Evolutionary conservation across 257 asterid species (phyloP), one percentile per base, ranked within the genome.

Genomic region (Solanum lignicaule): DNA sequence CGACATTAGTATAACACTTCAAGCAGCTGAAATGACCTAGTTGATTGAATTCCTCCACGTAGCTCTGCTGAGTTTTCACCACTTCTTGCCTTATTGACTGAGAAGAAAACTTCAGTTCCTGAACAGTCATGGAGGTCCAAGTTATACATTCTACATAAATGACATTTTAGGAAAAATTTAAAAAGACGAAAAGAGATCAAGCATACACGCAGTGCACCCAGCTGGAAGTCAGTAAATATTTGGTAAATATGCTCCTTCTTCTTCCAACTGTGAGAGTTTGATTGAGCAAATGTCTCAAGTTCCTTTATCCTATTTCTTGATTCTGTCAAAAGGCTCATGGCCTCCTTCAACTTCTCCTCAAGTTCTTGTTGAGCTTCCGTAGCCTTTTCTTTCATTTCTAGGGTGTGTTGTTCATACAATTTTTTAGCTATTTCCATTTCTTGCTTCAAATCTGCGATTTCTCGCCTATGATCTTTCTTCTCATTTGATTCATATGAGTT

Each of bases 71-170:
- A 83, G 98, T 92, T 89, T 89, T 92, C 74, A 86, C 83, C 68
- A 95, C 73, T 88, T 95, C 99, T 93, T 93, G 98, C 92, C 88
- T 94, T 87, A 97, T 93, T 41, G 97, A 90, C 87, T 95, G 95
- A 39, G 98, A 95, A 13, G 94, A 89, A 89, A 92, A 85, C 41
- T 48, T 62, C 18, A 85, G 60, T 66, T 85, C 43, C 81, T 85
- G 82, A 65, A 36, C 41, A 62, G 7, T 62, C 18, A 18, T 35
- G 31, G 18, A 35, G 31, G 18, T 35, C 48, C 48, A 20, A 74
- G 29, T 74, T 27, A 74, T 11, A 74, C 48, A 21, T 74, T 33
- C 48, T 33, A 35, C 48, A 74, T 9, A 14, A 35, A 18, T 9
- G 82, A 35, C 48, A 66, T n/a, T 62, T 62, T 38, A 39, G 5